These are phyloP conservation scores for Aspergillus eucalypticola DNA, from an alignment of 2,329 filamentous ascomycete genomes.

Conservation along the genomic window DNA sequence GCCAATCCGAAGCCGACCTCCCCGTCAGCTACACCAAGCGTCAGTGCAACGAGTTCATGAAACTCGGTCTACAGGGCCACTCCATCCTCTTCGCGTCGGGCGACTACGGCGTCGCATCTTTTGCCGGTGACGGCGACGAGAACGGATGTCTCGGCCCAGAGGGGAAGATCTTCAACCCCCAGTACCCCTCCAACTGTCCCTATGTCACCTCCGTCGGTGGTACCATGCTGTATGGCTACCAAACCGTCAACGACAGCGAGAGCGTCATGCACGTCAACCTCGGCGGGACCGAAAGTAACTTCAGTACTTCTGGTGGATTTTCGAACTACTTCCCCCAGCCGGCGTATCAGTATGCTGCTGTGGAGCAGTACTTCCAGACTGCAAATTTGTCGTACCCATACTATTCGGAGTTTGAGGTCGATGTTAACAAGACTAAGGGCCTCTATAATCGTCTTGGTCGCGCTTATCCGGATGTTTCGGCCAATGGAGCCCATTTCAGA, in stretches of 20 bases:
- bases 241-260: constrained; percentile 28
- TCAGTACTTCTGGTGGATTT: constrained; percentile 49
- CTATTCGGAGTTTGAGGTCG: constrained; percentile 34
- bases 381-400: constrained; percentile 33
- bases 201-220: constrained; percentile 54
- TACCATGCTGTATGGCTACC: constrained; percentile 33
- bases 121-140: constrained; percentile 38
- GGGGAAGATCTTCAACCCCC: constrained; percentile 50
- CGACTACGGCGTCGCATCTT: constrained; percentile 37
- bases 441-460: constrained; percentile 50
- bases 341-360: constrained; percentile 43
- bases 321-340: constrained; percentile 49
- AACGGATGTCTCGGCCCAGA: constrained; percentile 44
- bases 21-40: constrained; percentile 56
- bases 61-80: constrained; percentile 47
- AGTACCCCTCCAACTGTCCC: constrained; percentile 54
- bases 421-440: constrained; percentile 40
- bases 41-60: constrained; percentile 52
- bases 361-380: constrained; percentile 44
- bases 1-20: constrained; percentile 55
- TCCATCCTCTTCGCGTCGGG: constrained; percentile 35
- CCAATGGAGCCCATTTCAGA: constrained; percentile 41
- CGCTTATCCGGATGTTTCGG: constrained; percentile 53
- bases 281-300: constrained; percentile 29
- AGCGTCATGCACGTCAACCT: constrained; percentile 35